These are phyloP conservation scores for Phytophthora foliorum DNA, from an alignment of 352 stramenopile genomes.

Conservation along the genomic window DNA sequence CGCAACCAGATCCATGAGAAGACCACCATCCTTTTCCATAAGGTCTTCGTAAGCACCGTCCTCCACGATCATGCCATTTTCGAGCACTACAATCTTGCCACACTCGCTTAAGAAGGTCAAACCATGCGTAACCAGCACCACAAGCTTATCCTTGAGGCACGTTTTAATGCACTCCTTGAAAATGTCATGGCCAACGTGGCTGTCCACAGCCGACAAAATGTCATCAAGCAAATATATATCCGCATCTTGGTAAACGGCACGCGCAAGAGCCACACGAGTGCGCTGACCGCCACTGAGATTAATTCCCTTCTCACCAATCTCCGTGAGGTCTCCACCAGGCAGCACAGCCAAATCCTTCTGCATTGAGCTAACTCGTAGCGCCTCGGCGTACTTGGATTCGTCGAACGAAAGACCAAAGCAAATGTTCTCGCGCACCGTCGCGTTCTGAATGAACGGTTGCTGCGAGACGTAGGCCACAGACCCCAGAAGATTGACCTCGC, in stretches of 20 bases:
- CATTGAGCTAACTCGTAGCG: constrained; percentile 59
- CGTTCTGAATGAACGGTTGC: constrained; percentile 98
- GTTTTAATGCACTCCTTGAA: constrained; percentile 83
- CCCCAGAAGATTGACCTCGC: constrained; percentile 78
- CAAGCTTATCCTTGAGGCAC: constrained; percentile 75
- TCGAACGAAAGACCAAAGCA: constrained; percentile 93
- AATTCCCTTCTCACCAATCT: constrained; percentile 97
- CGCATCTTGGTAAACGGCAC: constrained; percentile 83
- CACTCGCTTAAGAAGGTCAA: constrained; percentile 67
- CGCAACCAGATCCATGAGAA: constrained; percentile 60
- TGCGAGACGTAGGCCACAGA: constrained; percentile 96
- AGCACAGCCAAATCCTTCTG: constrained; percentile 66
- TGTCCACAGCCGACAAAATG: constrained; percentile 95
- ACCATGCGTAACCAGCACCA: constrained; percentile 88
- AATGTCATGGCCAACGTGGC: constrained; percentile 94
- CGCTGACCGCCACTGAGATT: constrained; percentile 96
- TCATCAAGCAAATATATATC: constrained; percentile 96
- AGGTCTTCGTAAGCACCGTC: constrained; percentile 85
- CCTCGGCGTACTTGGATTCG: constrained; percentile 62
- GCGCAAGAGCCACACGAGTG: constrained; percentile 80
- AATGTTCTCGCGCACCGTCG: constrained; percentile 97
- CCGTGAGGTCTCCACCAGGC: constrained; percentile 91
- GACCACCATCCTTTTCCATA: constrained; percentile 68
- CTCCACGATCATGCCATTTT: constrained; percentile 64
- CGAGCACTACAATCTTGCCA: constrained; percentile 69